phyloP scores from a whole-genome alignment of 768 basidiomycete genomes.

The Rhodosporidiobolus sp. region DNA sequence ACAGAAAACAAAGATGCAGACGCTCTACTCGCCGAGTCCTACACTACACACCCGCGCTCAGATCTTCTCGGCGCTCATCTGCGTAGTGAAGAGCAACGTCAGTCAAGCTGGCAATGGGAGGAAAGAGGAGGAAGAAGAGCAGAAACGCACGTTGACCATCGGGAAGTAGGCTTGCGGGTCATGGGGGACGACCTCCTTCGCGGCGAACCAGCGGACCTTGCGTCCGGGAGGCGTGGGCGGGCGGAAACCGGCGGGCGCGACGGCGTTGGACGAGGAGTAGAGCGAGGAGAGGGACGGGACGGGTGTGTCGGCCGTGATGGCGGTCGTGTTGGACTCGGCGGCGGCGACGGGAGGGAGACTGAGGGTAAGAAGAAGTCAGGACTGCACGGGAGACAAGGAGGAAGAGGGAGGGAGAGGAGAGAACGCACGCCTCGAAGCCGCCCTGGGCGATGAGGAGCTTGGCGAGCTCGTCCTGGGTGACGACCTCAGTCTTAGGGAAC shows the following conservation, averaged over 20 bases:
- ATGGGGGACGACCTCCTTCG: slow-evolving; percentile 23
- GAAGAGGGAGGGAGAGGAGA: background rate
- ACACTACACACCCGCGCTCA: background rate
- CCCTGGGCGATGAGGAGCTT: slow-evolving; percentile 37
- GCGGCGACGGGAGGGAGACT: slow-evolving; percentile 34
- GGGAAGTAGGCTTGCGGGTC: slow-evolving; percentile 36
- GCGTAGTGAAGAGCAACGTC: background rate
- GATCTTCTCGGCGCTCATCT: background rate
- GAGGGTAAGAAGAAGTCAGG: background rate
- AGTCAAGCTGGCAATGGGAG: slow-evolving; percentile 4
- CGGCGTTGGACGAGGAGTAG: slow-evolving; percentile 17
- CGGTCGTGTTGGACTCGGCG: slow-evolving; percentile 19
- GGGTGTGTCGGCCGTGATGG: slow-evolving; percentile 37
- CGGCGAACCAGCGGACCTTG: slow-evolving; percentile 25
- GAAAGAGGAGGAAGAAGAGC: background rate
- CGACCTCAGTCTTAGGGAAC: slow-evolving; percentile 36
- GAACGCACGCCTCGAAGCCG: slow-evolving; percentile 34
- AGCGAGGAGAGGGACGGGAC: slow-evolving; percentile 36
- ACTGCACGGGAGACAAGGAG: background rate
- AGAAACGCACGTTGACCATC: slow-evolving; percentile 6
- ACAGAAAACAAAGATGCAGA: background rate
- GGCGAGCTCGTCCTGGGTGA: slow-evolving; percentile 40
- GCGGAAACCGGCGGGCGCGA: slow-evolving; percentile 18
- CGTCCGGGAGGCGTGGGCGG: slow-evolving; percentile 34
- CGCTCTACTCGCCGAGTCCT: too few species aligned